Base-by-base conservation (phyloP, 768 basidiomycete genomes). In the Sporobolomyces pararoseus region DNA sequence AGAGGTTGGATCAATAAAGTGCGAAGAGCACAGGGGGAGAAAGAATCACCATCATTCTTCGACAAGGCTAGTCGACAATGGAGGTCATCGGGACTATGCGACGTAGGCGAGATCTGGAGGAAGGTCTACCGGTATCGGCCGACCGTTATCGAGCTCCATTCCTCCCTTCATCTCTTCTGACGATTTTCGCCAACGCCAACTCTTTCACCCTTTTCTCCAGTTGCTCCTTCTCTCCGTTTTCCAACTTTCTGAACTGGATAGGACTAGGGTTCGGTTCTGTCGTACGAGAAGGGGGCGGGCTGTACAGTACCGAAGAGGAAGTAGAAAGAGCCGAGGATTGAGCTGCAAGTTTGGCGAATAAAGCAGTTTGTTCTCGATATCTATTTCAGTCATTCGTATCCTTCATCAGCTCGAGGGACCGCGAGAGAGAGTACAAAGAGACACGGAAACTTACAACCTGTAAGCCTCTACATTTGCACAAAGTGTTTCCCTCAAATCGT, bases 391-490 rank as follows among this genome's bases (percentile, higher is more conserved):
- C 46, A 42, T 12, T 47, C 21, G 13, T 47, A 23, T 23, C 21
- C 21, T 23, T 21, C 13, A 47, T 23, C n/a, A n/a, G n/a, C n/a
- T n/a, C n/a, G n/a, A n/a, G n/a, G n/a, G n/a, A 47, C 13, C 10
- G 21, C 21, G 21, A 23, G 21, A 47, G 13, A 14, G 21, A 21
- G 13, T 13, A 42, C 17, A 42, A 9, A 42, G 39, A n/a, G n/a
- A n/a, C n/a, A n/a, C n/a, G n/a, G n/a, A n/a, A 6, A 66, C 69
- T 42, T 35, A 71, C 70, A 70, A 16, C 4, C 53, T 42, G 17
- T 62, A 74, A 2, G 70, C 73, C 66, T 74, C 70, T 16, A 12
- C 12, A 29, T 74, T 74, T 12, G 51, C 44, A 32, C 66, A 71
- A 6, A 37, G 19, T 12, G 49, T 35, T 47, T 71, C 66, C 19